Evolutionary conservation across 2,329 filamentous ascomycete genomes (phyloP), one percentile per base, ranked within the genome.

Genomic region (Hypoxylon sp.): DNA sequence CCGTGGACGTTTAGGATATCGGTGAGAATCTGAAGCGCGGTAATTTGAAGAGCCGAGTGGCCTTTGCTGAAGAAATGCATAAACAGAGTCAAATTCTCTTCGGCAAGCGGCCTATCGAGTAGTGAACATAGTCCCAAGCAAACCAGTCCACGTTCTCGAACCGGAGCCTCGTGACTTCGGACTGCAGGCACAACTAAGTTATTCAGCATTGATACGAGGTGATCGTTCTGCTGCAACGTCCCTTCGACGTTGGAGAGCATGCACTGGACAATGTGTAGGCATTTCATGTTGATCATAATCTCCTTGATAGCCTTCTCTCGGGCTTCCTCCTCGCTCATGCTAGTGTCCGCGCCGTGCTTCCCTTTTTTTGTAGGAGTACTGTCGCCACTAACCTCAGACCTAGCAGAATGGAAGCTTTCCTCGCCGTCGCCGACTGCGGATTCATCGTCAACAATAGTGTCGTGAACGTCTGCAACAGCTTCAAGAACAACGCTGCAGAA

Each of bases 241-340:
- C 94, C 93, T 58, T 92, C 87, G 9, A 99, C 93, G 76, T 98
- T 97, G 77, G 97, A 91, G 56, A 99, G 87, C 92, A 98, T 97
- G 84, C 94, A 98, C 80, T 98, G 94, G 26, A 97, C 94, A 73
- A 99, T 98, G 78, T 98, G 93, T 68, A 99, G 86, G 80, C 96
- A 98, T 82, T 98, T 98, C 89, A 98, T 94, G 83, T 98, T 98
- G 79, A 98, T 92, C 84, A 98, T 90, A 77, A 98, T 96, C 81
- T 98, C 94, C 72, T 89, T 91, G 72, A 98, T 89, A 1, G 92
- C 93, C 63, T 94, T 97, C 51, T 87, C 86, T 72, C 88, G 86
- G 9, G 88, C 88, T 70, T 91, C 88, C 72, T 92, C 91, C 63
- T 91, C 89, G 55, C 83, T 87, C 63, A 87, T 73, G 61, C 84